Evolutionary conservation across 805 yeast species (phyloP).

Genomic region (Candida jianshihensis): DNA sequence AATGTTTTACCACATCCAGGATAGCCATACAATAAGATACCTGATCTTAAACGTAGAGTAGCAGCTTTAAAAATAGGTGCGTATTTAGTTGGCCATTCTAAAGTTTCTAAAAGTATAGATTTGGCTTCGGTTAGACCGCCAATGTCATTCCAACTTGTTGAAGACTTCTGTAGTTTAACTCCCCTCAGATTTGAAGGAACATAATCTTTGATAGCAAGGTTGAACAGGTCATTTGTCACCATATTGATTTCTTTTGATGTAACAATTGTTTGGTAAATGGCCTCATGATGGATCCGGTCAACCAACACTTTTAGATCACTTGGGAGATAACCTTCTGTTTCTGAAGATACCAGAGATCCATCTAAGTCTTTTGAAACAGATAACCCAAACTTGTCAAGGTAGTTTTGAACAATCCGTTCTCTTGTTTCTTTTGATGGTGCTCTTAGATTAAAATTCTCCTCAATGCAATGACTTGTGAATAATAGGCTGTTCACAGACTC

Average conservation of each 20-base stretch:
- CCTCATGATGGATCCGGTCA: slow-evolving; percentile 61
- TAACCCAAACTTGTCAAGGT: slow-evolving; percentile 20
- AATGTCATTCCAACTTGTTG: slow-evolving; percentile 74
- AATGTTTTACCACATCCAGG: slow-evolving; percentile 98
- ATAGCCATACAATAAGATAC: slow-evolving; percentile 85
- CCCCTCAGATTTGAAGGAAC: slow-evolving; percentile 82
- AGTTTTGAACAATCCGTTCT: slow-evolving; percentile 32
- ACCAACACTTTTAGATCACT: slow-evolving; percentile 66
- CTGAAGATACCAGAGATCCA: slow-evolving; percentile 47
- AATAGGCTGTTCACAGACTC: slow-evolving; percentile 56
- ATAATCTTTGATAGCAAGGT: slow-evolving; percentile 55
- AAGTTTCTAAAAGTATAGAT: slow-evolving; percentile 68
- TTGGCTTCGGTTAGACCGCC: slow-evolving; percentile 85
- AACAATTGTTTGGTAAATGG: slow-evolving; percentile 13
- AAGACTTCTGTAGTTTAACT: slow-evolving; percentile 74
- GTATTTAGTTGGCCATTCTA: slow-evolving; percentile 96
- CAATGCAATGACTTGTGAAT: slow-evolving; percentile 64
- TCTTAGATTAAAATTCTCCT: slow-evolving; percentile 48
- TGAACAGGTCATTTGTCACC: slow-evolving; percentile 35
- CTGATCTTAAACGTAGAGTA: slow-evolving; percentile 83
- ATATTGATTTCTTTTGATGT: slow-evolving; percentile 1
- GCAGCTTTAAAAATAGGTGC: slow-evolving; percentile 91
- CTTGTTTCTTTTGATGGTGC: slow-evolving; percentile 69
- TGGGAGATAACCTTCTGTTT: slow-evolving; percentile 87
- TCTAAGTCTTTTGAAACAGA: slow-evolving; percentile 35